Percentiles rank a stretch among this genome's conserved stretches.
phyloP scores from a whole-genome alignment of 2,329 filamentous ascomycete genomes.

The Keithomyces neogunnii region DNA sequence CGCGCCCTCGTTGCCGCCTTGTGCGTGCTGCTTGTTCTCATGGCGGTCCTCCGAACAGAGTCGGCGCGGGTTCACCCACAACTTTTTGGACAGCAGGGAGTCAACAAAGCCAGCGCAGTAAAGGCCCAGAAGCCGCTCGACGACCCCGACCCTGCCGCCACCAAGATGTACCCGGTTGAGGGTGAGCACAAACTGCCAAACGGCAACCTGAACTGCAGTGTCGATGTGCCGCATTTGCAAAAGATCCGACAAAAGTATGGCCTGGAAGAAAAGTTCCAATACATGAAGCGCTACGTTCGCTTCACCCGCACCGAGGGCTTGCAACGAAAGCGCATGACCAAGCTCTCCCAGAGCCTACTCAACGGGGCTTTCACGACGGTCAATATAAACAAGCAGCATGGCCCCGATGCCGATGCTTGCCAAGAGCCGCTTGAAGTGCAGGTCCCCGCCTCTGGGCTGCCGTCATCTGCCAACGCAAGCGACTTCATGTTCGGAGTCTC shows the following conservation, averaged over 20 bases:
- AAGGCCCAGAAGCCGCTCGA: slow-evolving; percentile 23
- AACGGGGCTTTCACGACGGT: slow-evolving; percentile 39
- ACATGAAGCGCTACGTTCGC: slow-evolving; percentile 46
- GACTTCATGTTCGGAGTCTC: slow-evolving; percentile 53
- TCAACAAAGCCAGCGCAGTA: slow-evolving; percentile 15
- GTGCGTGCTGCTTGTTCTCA: slow-evolving; percentile 33
- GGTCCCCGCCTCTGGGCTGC: slow-evolving; percentile 41
- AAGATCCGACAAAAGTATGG: slow-evolving; percentile 37
- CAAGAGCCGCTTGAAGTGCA: slow-evolving; percentile 40
- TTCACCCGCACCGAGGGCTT: slow-evolving; percentile 39
- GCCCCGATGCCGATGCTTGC: slow-evolving; percentile 34
- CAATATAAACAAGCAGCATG: slow-evolving; percentile 34
- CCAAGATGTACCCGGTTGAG: slow-evolving; percentile 9
- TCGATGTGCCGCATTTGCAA: slow-evolving; percentile 38
- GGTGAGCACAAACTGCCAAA: slow-evolving; percentile 9
- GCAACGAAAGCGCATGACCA: slow-evolving; percentile 41
- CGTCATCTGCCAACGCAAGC: slow-evolving; percentile 42
- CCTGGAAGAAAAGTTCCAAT: slow-evolving; percentile 43
- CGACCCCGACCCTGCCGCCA: slow-evolving; percentile 11
- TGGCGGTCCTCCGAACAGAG: slow-evolving; percentile 32
- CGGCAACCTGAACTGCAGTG: slow-evolving; percentile 37
- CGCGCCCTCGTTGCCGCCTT: slow-evolving; percentile 36
- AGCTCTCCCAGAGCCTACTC: slow-evolving; percentile 38
- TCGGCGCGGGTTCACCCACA: slow-evolving; percentile 30
- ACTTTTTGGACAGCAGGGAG: slow-evolving; percentile 26